These are phyloP conservation scores for Coemansia sp. DNA, from an alignment of 192 early-diverging fungal species.

Conservation along the genomic window DNA sequence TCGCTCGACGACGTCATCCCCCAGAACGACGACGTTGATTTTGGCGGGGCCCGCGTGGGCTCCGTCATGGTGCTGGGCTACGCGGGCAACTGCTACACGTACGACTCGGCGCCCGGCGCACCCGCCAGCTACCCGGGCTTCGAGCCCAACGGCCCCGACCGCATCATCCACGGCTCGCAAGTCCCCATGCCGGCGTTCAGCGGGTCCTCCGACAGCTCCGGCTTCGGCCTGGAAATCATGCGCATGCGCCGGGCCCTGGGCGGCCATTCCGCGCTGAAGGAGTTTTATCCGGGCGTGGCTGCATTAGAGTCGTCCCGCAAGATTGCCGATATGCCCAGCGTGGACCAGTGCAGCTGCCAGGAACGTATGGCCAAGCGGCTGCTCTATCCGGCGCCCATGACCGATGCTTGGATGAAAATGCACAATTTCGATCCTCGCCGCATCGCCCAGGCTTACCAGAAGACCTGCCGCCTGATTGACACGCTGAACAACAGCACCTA, in stretches of 20 bases:
- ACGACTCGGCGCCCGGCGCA: constrained; percentile 35
- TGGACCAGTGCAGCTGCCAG: constrained; percentile 1
- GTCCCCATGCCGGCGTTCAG: constrained; percentile 18
- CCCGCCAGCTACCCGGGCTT: constrained; percentile 23
- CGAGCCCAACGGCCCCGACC: neutral
- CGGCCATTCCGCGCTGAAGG: constrained; percentile 12
- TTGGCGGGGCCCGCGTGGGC: constrained; percentile 27
- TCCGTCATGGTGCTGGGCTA: constrained; percentile 44
- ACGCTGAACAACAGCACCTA: constrained; percentile 50
- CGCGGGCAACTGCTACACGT: constrained; percentile 37
- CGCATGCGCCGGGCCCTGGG: constrained; percentile 28
- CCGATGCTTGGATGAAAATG: constrained; percentile 40
- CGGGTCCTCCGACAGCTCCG: constrained; percentile 27
- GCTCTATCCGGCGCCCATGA: constrained; percentile 33
- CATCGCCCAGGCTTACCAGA: constrained; percentile 28
- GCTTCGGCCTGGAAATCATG: constrained; percentile 23
- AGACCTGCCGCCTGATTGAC: constrained; percentile 35
- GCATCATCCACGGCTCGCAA: neutral
- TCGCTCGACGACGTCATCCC: constrained; percentile 35
- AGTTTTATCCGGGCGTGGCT: constrained; percentile 26
- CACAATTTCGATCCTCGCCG: constrained; percentile 36
- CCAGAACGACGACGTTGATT: constrained; percentile 17
- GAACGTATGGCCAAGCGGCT: constrained; percentile 7
- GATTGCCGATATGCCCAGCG: neutral
- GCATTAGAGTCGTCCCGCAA: constrained; percentile 6